Base-by-base conservation (phyloP, 2,329 filamentous ascomycete genomes). In the Ophiostoma sp. region DNA sequence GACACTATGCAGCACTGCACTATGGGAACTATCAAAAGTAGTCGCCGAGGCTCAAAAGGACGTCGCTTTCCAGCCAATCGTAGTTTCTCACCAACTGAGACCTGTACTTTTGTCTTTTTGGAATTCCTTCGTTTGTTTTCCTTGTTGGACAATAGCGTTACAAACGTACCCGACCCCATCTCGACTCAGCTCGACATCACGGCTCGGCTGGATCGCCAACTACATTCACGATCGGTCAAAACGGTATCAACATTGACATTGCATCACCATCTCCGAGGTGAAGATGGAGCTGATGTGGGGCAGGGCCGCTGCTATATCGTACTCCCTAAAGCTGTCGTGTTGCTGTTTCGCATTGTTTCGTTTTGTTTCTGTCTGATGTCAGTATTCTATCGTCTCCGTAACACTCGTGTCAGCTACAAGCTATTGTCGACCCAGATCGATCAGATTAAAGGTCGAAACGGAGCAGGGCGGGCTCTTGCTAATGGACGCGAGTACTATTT, bases 351-450 rank as follows among this genome's bases (percentile, higher is more conserved):
- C 17, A 27, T 57, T 57, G 52, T 57, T 57, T 57, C 52, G 52
- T 11, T 57, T 57, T 57, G 52, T 57, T 57, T 27, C 52, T 57
- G 52, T 57, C 52, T 57, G 44, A n/a, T 48, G 44, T 48, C 44
- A 48, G 44, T 48, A 48, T n/a, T 48, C 17, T 48, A 17, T 31
- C 23, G 23, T 27, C 54, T 60, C 54, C 31, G 23, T 60, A 17
- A 27, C 15, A 39, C 36, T 41, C 15, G 39, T 41, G 15, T 31
- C 27, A 31, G 27, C 27, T 31, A 31, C 27, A 31, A 31, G 27
- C 27, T 31, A 15, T 13, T 41, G 39, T 13, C 39, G 10, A 15
- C 4, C 39, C 39, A 15, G 20, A 48, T n/a, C 2, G 44, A n/a
- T 48, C 44, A 39, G 44, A 48, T 48, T 17, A 48, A 48, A n/a